phyloP scores from a whole-genome alignment of 768 basidiomycete genomes.

The Calocera viscosa region DNA sequence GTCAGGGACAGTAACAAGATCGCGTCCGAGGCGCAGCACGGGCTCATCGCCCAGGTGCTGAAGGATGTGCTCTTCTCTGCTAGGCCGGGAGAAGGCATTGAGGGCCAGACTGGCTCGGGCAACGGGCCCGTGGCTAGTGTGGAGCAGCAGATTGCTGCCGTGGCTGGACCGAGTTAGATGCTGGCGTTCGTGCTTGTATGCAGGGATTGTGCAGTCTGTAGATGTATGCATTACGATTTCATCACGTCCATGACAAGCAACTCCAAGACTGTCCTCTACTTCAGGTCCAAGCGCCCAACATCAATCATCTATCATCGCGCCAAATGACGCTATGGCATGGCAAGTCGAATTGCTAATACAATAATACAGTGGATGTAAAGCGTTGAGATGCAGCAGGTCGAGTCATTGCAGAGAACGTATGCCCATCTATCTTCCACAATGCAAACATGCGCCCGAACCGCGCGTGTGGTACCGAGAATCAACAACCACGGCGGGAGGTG shows the following conservation, averaged over 20 bases:
- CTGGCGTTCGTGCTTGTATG: not conserved
- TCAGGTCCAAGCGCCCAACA: too few species aligned
- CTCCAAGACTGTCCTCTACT: too few species aligned
- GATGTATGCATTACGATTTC: slow-evolving; percentile 2
- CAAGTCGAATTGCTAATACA: slow-evolving; percentile 1
- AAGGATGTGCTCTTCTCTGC: slow-evolving; percentile 72
- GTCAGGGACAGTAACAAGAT: slow-evolving; percentile 89
- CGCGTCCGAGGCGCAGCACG: slow-evolving; percentile 83
- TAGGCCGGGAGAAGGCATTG: slow-evolving; percentile 6
- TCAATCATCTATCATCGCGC: not conserved
- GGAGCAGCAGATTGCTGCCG: slow-evolving; percentile 2
- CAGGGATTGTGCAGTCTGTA: not conserved
- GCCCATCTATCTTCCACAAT: not conserved
- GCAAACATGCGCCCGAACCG: not conserved
- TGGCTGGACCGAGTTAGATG: not conserved
- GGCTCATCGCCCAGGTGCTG: slow-evolving; percentile 82
- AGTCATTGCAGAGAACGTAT: not conserved
- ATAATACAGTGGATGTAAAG: slow-evolving; percentile 4
- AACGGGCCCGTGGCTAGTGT: not conserved
- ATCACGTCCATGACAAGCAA: not conserved
- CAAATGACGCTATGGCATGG: not conserved
- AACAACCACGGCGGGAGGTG: slow-evolving; percentile 39
- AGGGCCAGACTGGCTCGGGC: not conserved
- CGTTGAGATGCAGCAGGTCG: not conserved
- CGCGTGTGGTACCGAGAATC: not conserved